Conservation (phyloP, 768 basidiomycete species). For the Botryobasidium botryosum region DNA sequence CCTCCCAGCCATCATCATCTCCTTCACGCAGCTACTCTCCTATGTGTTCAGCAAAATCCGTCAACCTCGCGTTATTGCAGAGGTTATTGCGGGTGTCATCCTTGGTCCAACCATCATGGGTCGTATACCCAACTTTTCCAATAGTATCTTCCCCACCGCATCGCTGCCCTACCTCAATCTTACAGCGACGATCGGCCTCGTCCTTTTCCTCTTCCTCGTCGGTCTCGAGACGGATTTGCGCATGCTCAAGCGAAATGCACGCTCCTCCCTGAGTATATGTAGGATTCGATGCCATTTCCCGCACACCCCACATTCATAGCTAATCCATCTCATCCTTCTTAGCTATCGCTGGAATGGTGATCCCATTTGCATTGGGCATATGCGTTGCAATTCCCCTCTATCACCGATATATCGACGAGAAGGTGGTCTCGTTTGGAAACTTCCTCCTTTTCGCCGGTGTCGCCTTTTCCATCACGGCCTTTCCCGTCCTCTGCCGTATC, state of each 20-base stretch:
- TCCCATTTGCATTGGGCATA: conserved; percentile 75
- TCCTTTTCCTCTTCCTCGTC: conserved; percentile 68
- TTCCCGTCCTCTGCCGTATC: conserved; percentile 62
- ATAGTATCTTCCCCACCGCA: conserved; percentile 22
- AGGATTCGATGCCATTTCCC: neutral
- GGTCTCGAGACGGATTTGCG: conserved; percentile 70
- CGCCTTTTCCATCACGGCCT: conserved; percentile 65
- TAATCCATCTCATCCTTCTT: conserved; percentile 40
- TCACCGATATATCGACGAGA: conserved; percentile 37
- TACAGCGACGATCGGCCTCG: conserved; percentile 57
- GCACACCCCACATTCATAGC: too few species aligned
- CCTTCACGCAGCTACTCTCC: conserved; percentile 57
- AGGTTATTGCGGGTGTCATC: conserved; percentile 80
- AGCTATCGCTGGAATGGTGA: conserved; percentile 45
- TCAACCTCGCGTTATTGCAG: conserved; percentile 88
- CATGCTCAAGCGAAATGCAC: neutral
- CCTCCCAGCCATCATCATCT: conserved; percentile 54
- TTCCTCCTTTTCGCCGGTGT: conserved; percentile 79
- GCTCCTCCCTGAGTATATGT: neutral
- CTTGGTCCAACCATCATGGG: conserved; percentile 61
- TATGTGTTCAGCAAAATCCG: conserved; percentile 47
- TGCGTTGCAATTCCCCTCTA: conserved; percentile 52
- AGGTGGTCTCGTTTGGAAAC: conserved; percentile 47
- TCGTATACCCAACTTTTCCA: conserved; percentile 52
- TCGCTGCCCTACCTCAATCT: conserved; percentile 42